Evolutionary conservation across 192 early-diverging fungal species (phyloP).

Genomic region (Dispira simplex): DNA sequence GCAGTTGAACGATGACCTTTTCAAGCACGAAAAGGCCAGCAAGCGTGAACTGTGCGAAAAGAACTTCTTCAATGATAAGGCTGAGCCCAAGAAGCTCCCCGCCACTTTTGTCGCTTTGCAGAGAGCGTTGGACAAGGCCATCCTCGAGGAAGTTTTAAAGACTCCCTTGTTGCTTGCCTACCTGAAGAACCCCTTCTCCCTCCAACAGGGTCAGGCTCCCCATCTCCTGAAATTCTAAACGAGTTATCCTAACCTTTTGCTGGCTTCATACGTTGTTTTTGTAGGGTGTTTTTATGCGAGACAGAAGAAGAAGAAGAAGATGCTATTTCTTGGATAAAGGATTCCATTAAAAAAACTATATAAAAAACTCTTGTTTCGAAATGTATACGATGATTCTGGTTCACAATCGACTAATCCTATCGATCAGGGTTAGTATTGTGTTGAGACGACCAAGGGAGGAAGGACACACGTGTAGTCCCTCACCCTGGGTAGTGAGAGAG

Average conservation of each 20-base stretch:
- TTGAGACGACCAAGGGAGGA: no score
- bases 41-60: constrained; percentile 71
- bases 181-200: constrained; percentile 75
- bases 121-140: constrained; percentile 73
- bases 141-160: constrained; percentile 70
- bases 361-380: no score
- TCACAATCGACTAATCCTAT: no score
- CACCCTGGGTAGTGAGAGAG: no score
- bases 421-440: no score
- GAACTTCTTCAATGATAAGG: constrained; percentile 74
- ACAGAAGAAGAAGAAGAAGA: no score
- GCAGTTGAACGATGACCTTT: constrained; percentile 90
- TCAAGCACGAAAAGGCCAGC: constrained; percentile 60
- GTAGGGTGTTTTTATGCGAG: no score
- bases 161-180: constrained; percentile 77
- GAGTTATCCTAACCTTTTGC: neutral
- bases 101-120: constrained; percentile 75
- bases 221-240: constrained; percentile 95
- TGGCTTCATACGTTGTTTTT: no score
- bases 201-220: constrained; percentile 93
- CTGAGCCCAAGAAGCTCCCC: constrained; percentile 47
- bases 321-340: no score
- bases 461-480: no score
- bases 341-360: no score
- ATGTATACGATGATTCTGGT: no score